phyloP scores from a whole-genome alignment of 2,329 filamentous ascomycete genomes.

The Colletotrichum godetiae region DNA sequence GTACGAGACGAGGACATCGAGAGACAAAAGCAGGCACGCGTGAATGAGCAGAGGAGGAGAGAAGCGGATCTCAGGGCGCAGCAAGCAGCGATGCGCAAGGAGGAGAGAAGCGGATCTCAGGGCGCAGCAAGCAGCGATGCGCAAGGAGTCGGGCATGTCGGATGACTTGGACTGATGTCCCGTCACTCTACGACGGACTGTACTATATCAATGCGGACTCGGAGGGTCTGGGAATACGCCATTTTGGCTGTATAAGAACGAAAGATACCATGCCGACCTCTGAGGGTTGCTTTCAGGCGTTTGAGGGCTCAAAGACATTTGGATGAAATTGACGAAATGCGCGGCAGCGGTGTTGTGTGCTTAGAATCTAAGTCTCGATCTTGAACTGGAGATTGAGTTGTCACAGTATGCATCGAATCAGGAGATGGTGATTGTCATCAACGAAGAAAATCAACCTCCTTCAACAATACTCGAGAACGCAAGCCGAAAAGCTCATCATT shows the following conservation, averaged over 20 bases:
- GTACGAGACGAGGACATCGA: slow-evolving; percentile 62
- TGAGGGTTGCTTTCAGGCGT: slow-evolving; percentile 25
- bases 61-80: slow-evolving; percentile 55
- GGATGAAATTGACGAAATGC: background rate
- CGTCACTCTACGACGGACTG: background rate
- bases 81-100: slow-evolving; percentile 59
- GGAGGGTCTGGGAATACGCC: slow-evolving; percentile 1
- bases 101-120: slow-evolving; percentile 55
- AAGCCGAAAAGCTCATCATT: background rate
- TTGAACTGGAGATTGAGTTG: background rate
- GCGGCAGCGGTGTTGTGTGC: too few species aligned
- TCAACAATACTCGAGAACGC: background rate
- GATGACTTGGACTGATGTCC: background rate
- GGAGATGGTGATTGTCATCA: background rate
- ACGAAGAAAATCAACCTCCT: background rate
- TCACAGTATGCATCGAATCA: background rate
- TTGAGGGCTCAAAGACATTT: background rate
- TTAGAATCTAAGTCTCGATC: background rate
- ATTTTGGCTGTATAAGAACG: slow-evolving; percentile 15
- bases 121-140: slow-evolving; percentile 59
- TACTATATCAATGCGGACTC: slow-evolving; percentile 17
- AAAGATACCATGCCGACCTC: slow-evolving; percentile 29
- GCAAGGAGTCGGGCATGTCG: slow-evolving; percentile 58
- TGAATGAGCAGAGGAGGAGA: slow-evolving; percentile 48
- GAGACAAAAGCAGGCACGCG: slow-evolving; percentile 50